Evolutionary conservation across 2,329 filamentous ascomycete species (phyloP), one percentile per base, ranked within the genome.

Genomic region (Trichoderma sp.): DNA sequence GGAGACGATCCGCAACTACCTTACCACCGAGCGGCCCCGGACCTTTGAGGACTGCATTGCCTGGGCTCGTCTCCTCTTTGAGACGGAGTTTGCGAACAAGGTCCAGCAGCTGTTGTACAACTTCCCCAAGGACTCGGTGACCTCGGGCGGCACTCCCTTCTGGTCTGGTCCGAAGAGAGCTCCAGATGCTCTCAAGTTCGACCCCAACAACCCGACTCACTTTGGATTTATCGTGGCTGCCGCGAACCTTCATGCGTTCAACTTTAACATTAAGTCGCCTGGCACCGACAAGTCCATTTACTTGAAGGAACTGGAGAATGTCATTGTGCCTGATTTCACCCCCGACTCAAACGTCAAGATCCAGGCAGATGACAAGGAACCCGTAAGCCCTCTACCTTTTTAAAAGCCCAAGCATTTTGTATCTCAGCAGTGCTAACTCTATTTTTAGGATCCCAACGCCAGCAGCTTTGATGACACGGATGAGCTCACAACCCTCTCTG

Each of bases 151-250:
- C 36, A 93, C 95, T 74, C 92, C 90, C 1, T 99, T 99, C 88
- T 99, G 96, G 96, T 98, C 96, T 34, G 95, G 96, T 12, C 96
- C 96, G 63, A 99, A 99, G 89, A 94, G 96, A 78, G 96, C 96
- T 13, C 96, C 96, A 6, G 94, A 97, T 74, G 88, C 95, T 74
- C 86, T 98, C 79, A 95, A 93, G 81, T 99, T 99, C 76, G 93
- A 98, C 77, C 82, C 91, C 61, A 88, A 90, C 73, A 96, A 98
- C 82, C 86, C 91, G 12, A 96, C 94, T 26, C 96, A 99, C 82
- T 91, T 95, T 79, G 90, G 88, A 47, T 99, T 98, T 80, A 86
- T 99, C 69, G 89, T 97, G 73, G 91, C 96, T 20, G 96, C 90
- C 8, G 94, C 96, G 43, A 96, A 97, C 79, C 87, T 99, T 30